These are phyloP conservation scores for Lasiodiplodia hormozganensis DNA, from an alignment of 2,329 filamentous ascomycete genomes.

Conservation along the genomic window DNA sequence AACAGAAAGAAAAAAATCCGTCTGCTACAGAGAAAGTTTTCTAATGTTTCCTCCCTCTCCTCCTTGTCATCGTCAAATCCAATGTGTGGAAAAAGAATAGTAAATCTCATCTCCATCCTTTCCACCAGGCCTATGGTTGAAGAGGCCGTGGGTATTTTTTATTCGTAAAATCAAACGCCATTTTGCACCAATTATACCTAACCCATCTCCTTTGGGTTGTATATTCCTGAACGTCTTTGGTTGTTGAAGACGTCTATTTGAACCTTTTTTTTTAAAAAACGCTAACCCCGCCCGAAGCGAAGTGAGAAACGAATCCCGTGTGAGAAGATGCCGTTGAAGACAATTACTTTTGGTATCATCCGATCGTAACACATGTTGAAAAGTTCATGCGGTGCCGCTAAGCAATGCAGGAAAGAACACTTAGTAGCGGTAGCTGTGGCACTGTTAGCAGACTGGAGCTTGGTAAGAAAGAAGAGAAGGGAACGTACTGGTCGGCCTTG, in stretches of 20 bases:
- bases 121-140: slow-evolving; percentile 23
- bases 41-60: neutral
- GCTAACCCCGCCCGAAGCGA: slow-evolving; percentile 9
- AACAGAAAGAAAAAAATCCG: neutral
- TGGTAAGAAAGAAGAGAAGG: slow-evolving; percentile 29
- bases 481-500: slow-evolving; percentile 88
- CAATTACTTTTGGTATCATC: slow-evolving; percentile 65
- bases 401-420: slow-evolving; percentile 30
- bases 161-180: slow-evolving; percentile 9
- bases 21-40: neutral
- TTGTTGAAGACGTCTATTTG: slow-evolving; percentile 26
- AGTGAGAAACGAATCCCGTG: slow-evolving; percentile 26
- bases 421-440: slow-evolving; percentile 43
- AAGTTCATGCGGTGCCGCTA: slow-evolving; percentile 41
- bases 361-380: slow-evolving; percentile 66
- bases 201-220: neutral
- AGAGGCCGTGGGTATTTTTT: slow-evolving; percentile 25
- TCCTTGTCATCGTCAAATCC: neutral
- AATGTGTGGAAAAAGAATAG: neutral
- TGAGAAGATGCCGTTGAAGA: slow-evolving; percentile 66
- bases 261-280: slow-evolving; percentile 9
- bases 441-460: slow-evolving; percentile 43
- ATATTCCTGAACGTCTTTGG: slow-evolving; percentile 18
- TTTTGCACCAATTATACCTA: slow-evolving; percentile 7
- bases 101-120: neutral